These are phyloP conservation scores for Paraphaeosphaeria sporulosa DNA, from an alignment of 2,329 filamentous ascomycete genomes.

Conservation along the genomic window DNA sequence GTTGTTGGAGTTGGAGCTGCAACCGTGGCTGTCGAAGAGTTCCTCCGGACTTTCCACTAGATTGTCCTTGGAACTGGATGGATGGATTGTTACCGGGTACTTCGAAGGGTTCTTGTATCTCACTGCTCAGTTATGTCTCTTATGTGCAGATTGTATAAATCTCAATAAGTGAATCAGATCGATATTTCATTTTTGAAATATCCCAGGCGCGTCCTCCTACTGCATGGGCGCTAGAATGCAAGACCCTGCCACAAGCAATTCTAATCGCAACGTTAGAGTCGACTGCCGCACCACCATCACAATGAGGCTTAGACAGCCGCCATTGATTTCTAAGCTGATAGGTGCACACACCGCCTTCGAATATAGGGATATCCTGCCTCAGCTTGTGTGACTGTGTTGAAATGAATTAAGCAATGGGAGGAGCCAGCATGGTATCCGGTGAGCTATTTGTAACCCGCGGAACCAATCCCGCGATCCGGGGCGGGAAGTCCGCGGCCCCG, in stretches of 20 bases:
- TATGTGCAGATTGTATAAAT: neutral
- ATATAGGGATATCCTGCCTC: no score
- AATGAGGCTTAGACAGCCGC: no score
- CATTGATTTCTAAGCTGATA: no score
- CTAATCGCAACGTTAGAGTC: no score
- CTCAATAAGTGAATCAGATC: neutral
- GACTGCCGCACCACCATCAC: no score
- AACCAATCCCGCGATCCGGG: neutral
- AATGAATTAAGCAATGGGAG: neutral
- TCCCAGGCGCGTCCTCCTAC: no score
- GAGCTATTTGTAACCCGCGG: neutral
- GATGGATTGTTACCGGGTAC: neutral
- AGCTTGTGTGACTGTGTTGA: no score
- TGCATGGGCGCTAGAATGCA: no score
- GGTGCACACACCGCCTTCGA: no score
- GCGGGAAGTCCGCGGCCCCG: neutral
- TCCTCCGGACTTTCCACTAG: conserved; percentile 43
- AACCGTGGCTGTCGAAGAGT: conserved; percentile 58
- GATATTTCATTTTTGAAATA: neutral
- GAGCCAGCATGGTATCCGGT: neutral
- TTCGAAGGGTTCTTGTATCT: neutral
- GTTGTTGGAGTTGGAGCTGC: conserved; percentile 59
- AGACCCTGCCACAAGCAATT: no score
- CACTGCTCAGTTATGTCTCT: neutral
- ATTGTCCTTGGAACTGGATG: neutral